Percentiles rank a stretch among this genome's conserved stretches.
Evolutionary conservation across 345 rosid species (phyloP).

Genomic region (Citrus maxima): DNA sequence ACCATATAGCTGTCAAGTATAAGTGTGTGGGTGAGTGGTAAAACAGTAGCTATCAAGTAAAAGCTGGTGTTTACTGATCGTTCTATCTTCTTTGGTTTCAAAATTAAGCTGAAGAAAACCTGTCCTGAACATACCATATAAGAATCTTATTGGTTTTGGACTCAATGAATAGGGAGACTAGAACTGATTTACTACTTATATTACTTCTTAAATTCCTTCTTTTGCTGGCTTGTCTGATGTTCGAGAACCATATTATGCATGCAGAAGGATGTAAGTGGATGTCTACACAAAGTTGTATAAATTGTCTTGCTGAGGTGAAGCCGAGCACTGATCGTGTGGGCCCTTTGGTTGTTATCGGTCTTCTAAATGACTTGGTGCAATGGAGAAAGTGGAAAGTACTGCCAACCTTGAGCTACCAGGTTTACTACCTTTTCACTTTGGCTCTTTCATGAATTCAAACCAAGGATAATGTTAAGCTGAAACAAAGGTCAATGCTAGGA

Average conservation of each 20-base stretch:
- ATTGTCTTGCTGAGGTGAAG: slow-evolving; percentile 50
- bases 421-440: slow-evolving; percentile 17
- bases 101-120: not conserved
- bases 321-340: slow-evolving; percentile 67
- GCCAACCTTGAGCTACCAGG: slow-evolving; percentile 58
- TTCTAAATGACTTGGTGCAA: slow-evolving; percentile 40
- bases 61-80: no score
- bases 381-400: slow-evolving; percentile 34
- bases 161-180: not conserved
- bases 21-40: no score
- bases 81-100: no score
- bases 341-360: slow-evolving; percentile 46
- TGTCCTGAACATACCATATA: not conserved
- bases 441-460: not conserved
- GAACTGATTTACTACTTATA: not conserved
- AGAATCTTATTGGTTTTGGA: not conserved
- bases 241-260: slow-evolving; percentile 5
- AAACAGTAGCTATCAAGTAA: no score
- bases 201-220: not conserved
- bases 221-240: not conserved
- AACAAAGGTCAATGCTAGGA: not conserved
- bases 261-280: slow-evolving; percentile 69
- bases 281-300: slow-evolving; percentile 53
- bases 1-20: no score
- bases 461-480: not conserved